A percentile compares a stretch with the other conserved stretches of the same genome.
Evolutionary conservation across 495 filamentous ascomycete genomes (phyloP).

Genomic region (Aspergillus asperescens): DNA sequence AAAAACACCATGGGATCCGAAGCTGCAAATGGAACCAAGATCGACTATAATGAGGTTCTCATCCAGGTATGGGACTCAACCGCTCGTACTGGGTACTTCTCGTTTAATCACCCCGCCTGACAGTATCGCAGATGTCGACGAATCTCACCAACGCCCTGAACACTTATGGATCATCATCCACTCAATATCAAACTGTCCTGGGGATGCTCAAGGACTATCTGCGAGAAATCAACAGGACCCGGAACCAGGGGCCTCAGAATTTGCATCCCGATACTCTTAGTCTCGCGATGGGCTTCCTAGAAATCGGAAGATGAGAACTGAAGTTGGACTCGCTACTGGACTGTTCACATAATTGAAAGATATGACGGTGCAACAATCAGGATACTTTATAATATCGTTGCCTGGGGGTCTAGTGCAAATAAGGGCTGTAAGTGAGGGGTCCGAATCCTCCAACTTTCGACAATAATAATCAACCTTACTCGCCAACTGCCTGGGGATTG

Average conservation of each 20-base stretch:
- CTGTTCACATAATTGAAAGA: not conserved
- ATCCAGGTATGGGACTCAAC: constrained; percentile 24
- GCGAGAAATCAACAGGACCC: constrained; percentile 26
- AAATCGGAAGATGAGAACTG: constrained; percentile 25
- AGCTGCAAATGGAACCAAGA: not conserved
- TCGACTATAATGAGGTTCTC: constrained; percentile 30
- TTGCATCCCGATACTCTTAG: constrained; percentile 34
- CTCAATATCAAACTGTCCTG: constrained; percentile 35
- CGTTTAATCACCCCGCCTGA: not conserved
- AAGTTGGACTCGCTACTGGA: not conserved
- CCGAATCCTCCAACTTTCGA: not conserved
- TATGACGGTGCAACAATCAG: not conserved
- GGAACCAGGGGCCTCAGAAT: constrained; percentile 4
- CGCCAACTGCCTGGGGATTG: not conserved
- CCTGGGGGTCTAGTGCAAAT: not conserved
- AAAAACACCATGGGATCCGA: not conserved
- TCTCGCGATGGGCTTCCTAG: constrained; percentile 38
- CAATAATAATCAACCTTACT: not conserved
- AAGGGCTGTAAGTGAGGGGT: not conserved
- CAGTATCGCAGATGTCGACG: constrained; percentile 30
- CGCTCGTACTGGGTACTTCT: no score
- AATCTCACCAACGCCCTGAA: constrained; percentile 39
- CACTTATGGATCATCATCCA: constrained; percentile 38
- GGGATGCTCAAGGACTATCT: constrained; percentile 36
- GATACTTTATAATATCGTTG: not conserved